Evolutionary conservation across 352 stramenopile species (phyloP).

Genomic region (Phytopythium montanum): DNA sequence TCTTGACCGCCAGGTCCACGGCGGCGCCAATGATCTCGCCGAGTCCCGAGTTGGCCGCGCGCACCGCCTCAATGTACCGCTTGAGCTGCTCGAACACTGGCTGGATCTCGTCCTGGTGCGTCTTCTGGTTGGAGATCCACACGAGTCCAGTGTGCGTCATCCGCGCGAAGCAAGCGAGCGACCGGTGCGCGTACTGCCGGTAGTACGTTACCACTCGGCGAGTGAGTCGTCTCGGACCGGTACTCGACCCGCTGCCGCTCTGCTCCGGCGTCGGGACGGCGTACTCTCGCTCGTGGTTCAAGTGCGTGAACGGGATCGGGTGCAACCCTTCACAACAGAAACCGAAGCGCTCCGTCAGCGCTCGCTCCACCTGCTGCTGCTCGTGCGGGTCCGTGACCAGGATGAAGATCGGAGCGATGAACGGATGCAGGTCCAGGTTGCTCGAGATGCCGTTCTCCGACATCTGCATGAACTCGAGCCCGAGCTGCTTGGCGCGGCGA

Average conservation of each 20-base stretch:
- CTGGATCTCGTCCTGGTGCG: constrained; percentile 65
- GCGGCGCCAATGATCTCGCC: constrained; percentile 9
- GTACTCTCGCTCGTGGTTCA: constrained; percentile 60
- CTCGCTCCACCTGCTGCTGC: constrained; percentile 56
- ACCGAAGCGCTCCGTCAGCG: constrained; percentile 51
- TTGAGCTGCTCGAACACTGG: constrained; percentile 61
- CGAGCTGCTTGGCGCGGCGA: constrained; percentile 73
- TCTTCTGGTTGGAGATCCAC: constrained; percentile 81
- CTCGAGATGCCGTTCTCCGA: constrained; percentile 73
- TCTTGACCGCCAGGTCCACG: background rate
- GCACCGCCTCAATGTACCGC: constrained; percentile 44
- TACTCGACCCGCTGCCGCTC: constrained; percentile 9
- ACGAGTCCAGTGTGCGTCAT: constrained; percentile 75
- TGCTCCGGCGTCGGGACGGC: constrained; percentile 29
- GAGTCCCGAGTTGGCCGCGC: constrained; percentile 35
- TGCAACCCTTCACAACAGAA: constrained; percentile 76
- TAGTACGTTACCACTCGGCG: constrained; percentile 49
- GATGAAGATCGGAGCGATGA: constrained; percentile 75
- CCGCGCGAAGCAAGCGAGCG: constrained; percentile 59
- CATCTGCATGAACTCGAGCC: constrained; percentile 67
- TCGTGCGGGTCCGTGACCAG: constrained; percentile 40
- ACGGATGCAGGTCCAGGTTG: constrained; percentile 74
- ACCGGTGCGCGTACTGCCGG: constrained; percentile 64
- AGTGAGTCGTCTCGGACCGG: background rate
- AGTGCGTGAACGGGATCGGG: constrained; percentile 44